Conservation (phyloP, 768 basidiomycete species). For the Butyriboletus loyo region DNA sequence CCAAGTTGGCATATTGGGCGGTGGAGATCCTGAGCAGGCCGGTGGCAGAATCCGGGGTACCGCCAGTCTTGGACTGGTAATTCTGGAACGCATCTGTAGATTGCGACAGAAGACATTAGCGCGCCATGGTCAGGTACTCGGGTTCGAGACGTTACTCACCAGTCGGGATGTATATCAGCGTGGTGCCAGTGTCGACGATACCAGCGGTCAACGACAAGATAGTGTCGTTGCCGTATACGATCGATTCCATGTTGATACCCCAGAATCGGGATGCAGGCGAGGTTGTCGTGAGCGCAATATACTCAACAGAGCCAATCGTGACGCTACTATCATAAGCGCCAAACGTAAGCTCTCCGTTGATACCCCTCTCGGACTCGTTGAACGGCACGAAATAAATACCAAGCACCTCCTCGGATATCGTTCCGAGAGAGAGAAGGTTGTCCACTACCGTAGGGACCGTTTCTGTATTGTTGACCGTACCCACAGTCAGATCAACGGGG, state of each 20-base stretch:
- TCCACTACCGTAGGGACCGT: conserved; percentile 34
- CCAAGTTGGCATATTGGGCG: conserved; percentile 19
- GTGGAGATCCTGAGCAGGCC: conserved; percentile 24
- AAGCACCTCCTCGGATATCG: conserved; percentile 26
- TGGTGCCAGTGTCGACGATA: conserved; percentile 24
- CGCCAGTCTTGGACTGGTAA: conserved; percentile 27
- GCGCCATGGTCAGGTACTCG: too few relatives aligned
- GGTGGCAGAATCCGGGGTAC: conserved; percentile 16
- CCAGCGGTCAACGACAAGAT: conserved; percentile 14
- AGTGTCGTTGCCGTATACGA: background rate
- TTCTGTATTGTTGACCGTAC: conserved; percentile 11
- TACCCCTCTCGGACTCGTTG: conserved; percentile 8
- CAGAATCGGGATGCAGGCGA: conserved; percentile 25
- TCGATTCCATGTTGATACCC: conserved; percentile 16
- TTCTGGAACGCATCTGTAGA: conserved; percentile 18
- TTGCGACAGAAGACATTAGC: background rate
- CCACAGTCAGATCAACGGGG: conserved; percentile 33
- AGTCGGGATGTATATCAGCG: conserved; percentile 27
- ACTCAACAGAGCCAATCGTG: conserved; percentile 13
- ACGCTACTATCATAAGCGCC: conserved; percentile 20
- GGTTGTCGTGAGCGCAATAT: conserved; percentile 22
- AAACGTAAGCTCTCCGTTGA: conserved; percentile 16
- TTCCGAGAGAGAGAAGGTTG: conserved; percentile 29
- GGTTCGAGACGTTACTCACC: conserved; percentile 3
- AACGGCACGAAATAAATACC: conserved; percentile 32